These are phyloP conservation scores for Parathielavia appendiculata DNA, from an alignment of 495 filamentous ascomycete genomes.

Conservation along the genomic window DNA sequence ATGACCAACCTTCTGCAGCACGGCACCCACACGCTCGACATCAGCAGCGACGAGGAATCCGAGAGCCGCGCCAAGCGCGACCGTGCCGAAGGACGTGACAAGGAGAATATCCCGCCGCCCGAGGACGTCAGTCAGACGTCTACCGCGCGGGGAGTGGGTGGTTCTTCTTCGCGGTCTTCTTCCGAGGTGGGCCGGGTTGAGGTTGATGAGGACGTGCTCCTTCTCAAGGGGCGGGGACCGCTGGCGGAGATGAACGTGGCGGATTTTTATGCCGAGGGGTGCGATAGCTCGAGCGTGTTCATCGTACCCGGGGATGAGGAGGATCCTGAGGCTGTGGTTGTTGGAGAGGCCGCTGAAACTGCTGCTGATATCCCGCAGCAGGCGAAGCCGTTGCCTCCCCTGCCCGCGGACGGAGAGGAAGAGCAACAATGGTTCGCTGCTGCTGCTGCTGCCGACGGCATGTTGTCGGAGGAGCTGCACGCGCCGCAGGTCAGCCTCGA, in stretches of 20 bases:
- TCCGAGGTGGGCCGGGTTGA: slow-evolving; percentile 13
- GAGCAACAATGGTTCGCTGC: slow-evolving; percentile 13
- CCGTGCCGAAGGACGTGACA: slow-evolving; percentile 57
- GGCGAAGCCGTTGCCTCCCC: slow-evolving; percentile 21
- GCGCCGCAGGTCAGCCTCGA: slow-evolving; percentile 30
- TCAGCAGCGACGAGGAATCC: slow-evolving; percentile 64
- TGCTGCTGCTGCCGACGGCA: not conserved
- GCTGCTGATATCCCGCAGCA: not conserved
- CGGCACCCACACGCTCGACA: slow-evolving; percentile 77
- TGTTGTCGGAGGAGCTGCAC: not conserved
- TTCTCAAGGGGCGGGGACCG: slow-evolving; percentile 56
- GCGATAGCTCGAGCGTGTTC: slow-evolving; percentile 55
- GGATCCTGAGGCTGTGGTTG: slow-evolving; percentile 27
- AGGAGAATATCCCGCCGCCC: slow-evolving; percentile 87
- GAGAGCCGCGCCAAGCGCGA: slow-evolving; percentile 51
- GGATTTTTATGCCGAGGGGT: slow-evolving; percentile 68
- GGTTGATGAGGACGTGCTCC: slow-evolving; percentile 38
- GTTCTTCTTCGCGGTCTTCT: slow-evolving; percentile 3
- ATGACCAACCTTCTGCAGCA: slow-evolving; percentile 89
- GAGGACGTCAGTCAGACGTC: slow-evolving; percentile 53
- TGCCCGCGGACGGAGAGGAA: slow-evolving; percentile 15
- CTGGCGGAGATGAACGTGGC: slow-evolving; percentile 64
- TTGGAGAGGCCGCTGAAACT: slow-evolving; percentile 1
- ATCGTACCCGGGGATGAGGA: slow-evolving; percentile 57
- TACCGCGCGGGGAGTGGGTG: slow-evolving; percentile 11